Base-by-base conservation (phyloP, 495 filamentous ascomycete genomes). In the Amniculicola lignicola region DNA sequence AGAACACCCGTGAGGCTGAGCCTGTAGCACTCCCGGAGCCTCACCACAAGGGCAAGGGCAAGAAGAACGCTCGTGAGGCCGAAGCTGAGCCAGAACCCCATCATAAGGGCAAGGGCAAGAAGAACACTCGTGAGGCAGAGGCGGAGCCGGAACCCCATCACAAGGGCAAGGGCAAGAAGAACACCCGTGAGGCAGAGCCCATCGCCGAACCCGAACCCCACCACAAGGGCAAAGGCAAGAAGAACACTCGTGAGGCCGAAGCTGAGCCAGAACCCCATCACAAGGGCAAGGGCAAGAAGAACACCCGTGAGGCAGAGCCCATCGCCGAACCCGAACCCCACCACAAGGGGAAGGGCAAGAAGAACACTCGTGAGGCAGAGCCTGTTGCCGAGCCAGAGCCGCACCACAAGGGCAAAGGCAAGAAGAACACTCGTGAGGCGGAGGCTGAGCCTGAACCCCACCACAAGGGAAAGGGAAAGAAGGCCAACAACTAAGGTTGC, bases 131-230 rank as follows among this genome's bases (percentile, higher is more conserved):
- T 15, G 44, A 40, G 22, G 5, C 9, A 24, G n/a, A n/a, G n/a
- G n/a, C n/a, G n/a, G 6, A 6, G 38, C 24, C 15, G 11, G 3
- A 27, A 28, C 22, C 4, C 23, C 51, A 43, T 40, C 27, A 43
- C 41, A 46, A 47, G 41, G 37, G 73, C 73, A 57, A 76, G 37
- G 49, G 37, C 21, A 42, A 52, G 36, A 52, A 52, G 49, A 14
- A 41, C 15, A 12, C 16, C 22, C 12, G 47, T 4, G 45, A 49
- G 29, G 7, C 5, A 18, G 39, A 31, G 23, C 15, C 25, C 24
- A 35, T 24, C 4, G 29, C 18, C 29, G 28, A n/a, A 19, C 4
- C 4, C 2, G 40, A 45, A 12, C 35, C 22, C 12, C 49, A 52
- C 33, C 47, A 54, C 51, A 54, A 54, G 35, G 52, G 52, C 28